A percentile compares a stretch with the other conserved stretches of the same genome.
phyloP scores from a whole-genome alignment of 2,329 filamentous ascomycete genomes.

The Neonectria sp. region DNA sequence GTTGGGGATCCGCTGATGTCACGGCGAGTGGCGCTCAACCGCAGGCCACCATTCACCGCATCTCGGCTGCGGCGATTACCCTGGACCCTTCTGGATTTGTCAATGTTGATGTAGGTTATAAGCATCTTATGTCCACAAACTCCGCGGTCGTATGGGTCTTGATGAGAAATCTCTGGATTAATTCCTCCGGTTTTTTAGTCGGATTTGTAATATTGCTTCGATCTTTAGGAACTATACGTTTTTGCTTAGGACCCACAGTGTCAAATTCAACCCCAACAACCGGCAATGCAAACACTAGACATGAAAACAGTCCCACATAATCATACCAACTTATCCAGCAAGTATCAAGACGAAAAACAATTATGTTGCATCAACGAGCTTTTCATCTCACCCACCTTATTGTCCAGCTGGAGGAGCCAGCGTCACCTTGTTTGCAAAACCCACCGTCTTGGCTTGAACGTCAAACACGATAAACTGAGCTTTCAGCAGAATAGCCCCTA shows the following conservation, averaged over 20 bases:
- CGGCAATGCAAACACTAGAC: too few relatives aligned
- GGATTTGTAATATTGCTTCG: conserved; percentile 25
- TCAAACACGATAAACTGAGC: conserved; percentile 62
- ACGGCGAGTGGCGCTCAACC: conserved; percentile 36
- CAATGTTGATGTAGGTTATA: background rate
- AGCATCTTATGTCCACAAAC: conserved; percentile 25
- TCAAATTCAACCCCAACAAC: background rate
- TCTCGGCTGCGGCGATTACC: conserved; percentile 3
- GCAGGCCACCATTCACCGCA: conserved; percentile 13
- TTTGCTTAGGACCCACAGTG: background rate
- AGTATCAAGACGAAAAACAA: background rate
- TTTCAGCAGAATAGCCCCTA: conserved; percentile 61
- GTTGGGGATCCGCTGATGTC: conserved; percentile 40
- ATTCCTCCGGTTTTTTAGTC: background rate
- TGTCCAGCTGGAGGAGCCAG: background rate
- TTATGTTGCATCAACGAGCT: conserved; percentile 9
- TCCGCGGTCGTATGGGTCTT: conserved; percentile 3
- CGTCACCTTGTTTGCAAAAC: conserved; percentile 57
- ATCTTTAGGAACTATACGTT: background rate
- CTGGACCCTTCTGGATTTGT: background rate
- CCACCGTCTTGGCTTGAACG: conserved; percentile 49
- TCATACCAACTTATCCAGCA: background rate
- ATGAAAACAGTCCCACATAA: too few relatives aligned
- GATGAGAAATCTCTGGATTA: background rate
- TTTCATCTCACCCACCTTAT: background rate